These are phyloP conservation scores for Mycena metata DNA, from an alignment of 768 basidiomycete genomes.

Conservation along the genomic window DNA sequence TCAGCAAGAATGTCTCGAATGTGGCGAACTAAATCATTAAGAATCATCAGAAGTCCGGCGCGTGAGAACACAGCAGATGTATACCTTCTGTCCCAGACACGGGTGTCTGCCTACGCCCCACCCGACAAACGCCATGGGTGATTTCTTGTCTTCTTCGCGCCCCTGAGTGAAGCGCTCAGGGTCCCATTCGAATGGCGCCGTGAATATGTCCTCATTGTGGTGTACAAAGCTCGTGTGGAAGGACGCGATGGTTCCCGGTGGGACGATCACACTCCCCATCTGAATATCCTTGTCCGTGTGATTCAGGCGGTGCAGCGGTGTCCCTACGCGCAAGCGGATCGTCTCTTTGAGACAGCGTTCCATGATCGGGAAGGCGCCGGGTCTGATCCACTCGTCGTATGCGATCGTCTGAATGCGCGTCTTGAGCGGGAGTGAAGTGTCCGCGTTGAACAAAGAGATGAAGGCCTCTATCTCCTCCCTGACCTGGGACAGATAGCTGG, in stretches of 20 bases:
- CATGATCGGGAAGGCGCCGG: constrained; percentile 11
- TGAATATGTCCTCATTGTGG: constrained; percentile 15
- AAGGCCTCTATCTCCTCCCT: constrained; percentile 40
- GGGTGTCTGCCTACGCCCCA: constrained; percentile 19
- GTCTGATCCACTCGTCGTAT: constrained; percentile 19
- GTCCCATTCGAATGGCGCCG: constrained; percentile 5
- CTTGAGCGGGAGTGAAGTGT: constrained; percentile 10
- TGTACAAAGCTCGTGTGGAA: constrained; percentile 19
- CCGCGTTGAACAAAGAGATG: constrained; percentile 14
- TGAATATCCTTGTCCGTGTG: constrained; percentile 13
- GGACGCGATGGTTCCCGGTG: background rate
- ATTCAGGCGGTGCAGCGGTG: constrained; percentile 23
- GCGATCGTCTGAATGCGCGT: constrained; percentile 18
- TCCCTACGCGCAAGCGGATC: constrained; percentile 16
- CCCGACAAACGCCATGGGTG: constrained; percentile 14
- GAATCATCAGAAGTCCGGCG: background rate
- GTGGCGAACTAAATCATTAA: constrained; percentile 15
- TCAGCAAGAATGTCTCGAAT: constrained; percentile 13
- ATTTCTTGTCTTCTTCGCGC: constrained; percentile 17
- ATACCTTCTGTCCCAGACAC: constrained; percentile 18
- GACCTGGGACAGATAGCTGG: constrained; percentile 38
- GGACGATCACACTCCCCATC: constrained; percentile 1
- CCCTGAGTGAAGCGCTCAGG: constrained; percentile 16
- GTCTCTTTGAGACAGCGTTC: constrained; percentile 26
- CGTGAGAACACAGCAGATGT: background rate